phyloP scores from a whole-genome alignment of 768 basidiomycete species.

The Boletus sp. region DNA sequence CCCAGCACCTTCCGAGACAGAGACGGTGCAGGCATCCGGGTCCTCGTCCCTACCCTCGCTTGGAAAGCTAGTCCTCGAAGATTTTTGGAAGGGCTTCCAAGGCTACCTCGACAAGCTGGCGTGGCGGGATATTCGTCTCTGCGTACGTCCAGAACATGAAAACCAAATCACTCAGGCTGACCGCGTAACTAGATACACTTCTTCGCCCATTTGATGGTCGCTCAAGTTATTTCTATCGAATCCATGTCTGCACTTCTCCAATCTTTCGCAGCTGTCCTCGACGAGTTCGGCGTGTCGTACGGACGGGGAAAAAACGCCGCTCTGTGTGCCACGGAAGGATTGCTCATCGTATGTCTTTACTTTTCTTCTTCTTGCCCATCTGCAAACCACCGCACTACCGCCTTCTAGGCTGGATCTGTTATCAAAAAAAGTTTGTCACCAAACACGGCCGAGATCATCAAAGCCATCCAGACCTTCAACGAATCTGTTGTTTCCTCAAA shows the following conservation, averaged over 20 bases:
- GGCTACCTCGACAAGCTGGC: slow-evolving; percentile 82
- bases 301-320: slow-evolving; percentile 81
- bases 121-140: slow-evolving; percentile 87
- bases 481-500: slow-evolving; percentile 57
- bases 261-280: slow-evolving; percentile 81
- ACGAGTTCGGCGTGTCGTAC: slow-evolving; percentile 85
- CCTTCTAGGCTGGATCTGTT: slow-evolving; percentile 57
- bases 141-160: slow-evolving; percentile 50
- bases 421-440: slow-evolving; percentile 59
- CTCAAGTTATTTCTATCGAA: slow-evolving; percentile 67
- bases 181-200: slow-evolving; percentile 70
- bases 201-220: slow-evolving; percentile 82
- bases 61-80: slow-evolving; percentile 74
- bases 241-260: slow-evolving; percentile 81
- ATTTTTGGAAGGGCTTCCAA: slow-evolving; percentile 91
- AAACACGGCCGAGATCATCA: slow-evolving; percentile 66
- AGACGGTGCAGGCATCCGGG: slow-evolving; percentile 22
- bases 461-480: slow-evolving; percentile 65
- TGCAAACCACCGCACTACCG: neutral
- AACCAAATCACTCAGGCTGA: neutral
- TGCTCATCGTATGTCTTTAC: slow-evolving; percentile 56
- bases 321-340: slow-evolving; percentile 75
- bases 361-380: neutral
- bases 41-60: slow-evolving; percentile 39
- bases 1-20: slow-evolving; percentile 35